Evolutionary conservation across 768 basidiomycete species (phyloP).

Genomic region (Ephemerocybe angulata): DNA sequence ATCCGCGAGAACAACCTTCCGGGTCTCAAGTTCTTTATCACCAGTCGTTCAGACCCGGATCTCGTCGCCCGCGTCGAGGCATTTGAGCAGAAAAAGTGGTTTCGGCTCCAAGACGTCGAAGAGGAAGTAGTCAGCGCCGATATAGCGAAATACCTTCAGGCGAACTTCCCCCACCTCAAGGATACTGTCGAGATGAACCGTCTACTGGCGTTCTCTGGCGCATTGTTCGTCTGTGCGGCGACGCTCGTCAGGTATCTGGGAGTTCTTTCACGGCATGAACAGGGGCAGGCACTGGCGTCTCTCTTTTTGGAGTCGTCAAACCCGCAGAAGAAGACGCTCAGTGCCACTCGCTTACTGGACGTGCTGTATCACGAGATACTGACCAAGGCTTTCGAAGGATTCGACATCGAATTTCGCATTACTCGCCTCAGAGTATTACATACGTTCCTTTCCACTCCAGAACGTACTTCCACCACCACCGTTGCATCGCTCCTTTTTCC

Average conservation of each 20-base stretch:
- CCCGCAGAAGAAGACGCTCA: background rate
- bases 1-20: slow-evolving; percentile 1
- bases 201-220: slow-evolving; percentile 3
- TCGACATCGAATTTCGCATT: background rate
- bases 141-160: slow-evolving; percentile 6
- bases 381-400: background rate
- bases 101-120: slow-evolving; percentile 13
- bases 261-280: background rate
- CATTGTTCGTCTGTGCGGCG: slow-evolving; percentile 14
- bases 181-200: background rate
- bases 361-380: slow-evolving; percentile 8
- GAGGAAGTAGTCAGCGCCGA: slow-evolving; percentile 5
- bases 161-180: background rate
- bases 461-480: slow-evolving; percentile 5
- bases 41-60: slow-evolving; percentile 12
- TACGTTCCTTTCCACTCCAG: slow-evolving; percentile 7
- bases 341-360: background rate
- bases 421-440: slow-evolving; percentile 5
- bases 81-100: slow-evolving; percentile 4
- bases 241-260: slow-evolving; percentile 13
- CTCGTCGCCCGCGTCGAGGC: slow-evolving; percentile 4
- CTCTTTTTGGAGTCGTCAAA: too few species aligned
- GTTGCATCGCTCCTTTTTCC: slow-evolving; percentile 6
- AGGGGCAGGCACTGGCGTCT: too few species aligned
- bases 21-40: slow-evolving; percentile 16